phyloP scores from a whole-genome alignment of 305 asterid species.

The Caryopteris hybrid region DNA sequence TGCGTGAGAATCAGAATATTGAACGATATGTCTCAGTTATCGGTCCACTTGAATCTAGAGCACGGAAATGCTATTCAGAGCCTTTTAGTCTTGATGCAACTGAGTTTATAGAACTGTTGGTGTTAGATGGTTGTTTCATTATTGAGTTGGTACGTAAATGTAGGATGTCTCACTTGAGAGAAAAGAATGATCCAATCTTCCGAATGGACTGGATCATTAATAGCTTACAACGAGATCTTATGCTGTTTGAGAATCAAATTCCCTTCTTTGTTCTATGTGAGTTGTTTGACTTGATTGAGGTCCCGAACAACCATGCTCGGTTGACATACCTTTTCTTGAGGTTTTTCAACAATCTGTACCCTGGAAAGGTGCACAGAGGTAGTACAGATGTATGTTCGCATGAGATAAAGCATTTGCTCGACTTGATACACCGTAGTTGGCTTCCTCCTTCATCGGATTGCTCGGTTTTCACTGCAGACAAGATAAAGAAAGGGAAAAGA shows the following conservation, averaged over 20 bases:
- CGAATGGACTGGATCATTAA: too few species aligned
- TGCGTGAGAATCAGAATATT: not conserved
- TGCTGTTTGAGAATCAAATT: constrained; percentile 17
- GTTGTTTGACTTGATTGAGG: not conserved
- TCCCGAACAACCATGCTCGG: not conserved
- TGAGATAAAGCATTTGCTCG: not conserved
- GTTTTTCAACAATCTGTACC: not conserved
- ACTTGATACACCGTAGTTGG: constrained; percentile 13
- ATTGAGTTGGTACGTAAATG: constrained; percentile 5
- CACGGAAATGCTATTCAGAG: not conserved
- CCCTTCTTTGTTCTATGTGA: not conserved
- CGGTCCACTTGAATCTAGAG: not conserved
- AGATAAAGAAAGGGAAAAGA: too few species aligned
- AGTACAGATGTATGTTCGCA: not conserved
- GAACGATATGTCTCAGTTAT: too few species aligned
- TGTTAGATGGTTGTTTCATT: constrained; percentile 26
- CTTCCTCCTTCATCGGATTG: not conserved
- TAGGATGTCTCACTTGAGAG: not conserved
- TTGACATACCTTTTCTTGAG: not conserved
- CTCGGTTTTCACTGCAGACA: not conserved
- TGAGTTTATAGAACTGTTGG: constrained; percentile 19
- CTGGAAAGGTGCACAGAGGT: not conserved
- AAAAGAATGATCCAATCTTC: not conserved
- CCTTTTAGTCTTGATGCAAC: not conserved
- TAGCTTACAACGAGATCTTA: constrained; percentile 13